A percentile compares a stretch with the other conserved stretches of the same genome.
Evolutionary conservation across 2,329 filamentous ascomycete genomes (phyloP).

Genomic region (Aspergillus sergii): DNA sequence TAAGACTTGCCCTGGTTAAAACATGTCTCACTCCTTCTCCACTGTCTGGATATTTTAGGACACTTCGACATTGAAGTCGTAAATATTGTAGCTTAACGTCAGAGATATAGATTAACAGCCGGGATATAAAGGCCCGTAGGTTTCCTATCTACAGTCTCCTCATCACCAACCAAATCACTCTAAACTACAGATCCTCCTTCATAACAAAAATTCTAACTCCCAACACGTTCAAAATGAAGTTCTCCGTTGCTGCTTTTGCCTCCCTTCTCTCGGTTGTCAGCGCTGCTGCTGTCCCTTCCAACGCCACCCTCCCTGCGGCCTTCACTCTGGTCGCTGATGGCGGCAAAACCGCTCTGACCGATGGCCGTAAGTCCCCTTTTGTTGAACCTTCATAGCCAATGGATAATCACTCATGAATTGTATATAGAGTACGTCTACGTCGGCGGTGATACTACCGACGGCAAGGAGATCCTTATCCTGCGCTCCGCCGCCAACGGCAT

Average conservation of each 20-base stretch:
- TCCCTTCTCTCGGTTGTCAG: slow-evolving; percentile 25
- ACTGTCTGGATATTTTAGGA: neutral
- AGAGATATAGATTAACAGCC: neutral
- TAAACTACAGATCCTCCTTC: neutral
- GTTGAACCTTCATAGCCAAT: too few species aligned
- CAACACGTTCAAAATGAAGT: slow-evolving; percentile 27
- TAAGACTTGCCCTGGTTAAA: neutral
- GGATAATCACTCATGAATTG: neutral
- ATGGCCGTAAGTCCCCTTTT: slow-evolving; percentile 25
- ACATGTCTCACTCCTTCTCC: neutral
- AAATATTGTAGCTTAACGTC: neutral
- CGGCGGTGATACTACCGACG: slow-evolving; percentile 21
- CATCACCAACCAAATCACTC: neutral
- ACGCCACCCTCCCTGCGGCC: slow-evolving; percentile 24
- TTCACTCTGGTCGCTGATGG: slow-evolving; percentile 33
- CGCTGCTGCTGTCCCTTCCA: slow-evolving; percentile 12
- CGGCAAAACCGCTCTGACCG: slow-evolving; percentile 27
- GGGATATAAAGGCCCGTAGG: neutral
- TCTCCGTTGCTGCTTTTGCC: slow-evolving; percentile 28
- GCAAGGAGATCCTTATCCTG: slow-evolving; percentile 31
- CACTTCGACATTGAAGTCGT: neutral
- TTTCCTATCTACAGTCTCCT: neutral
- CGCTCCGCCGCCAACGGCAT: slow-evolving; percentile 21
- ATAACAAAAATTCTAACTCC: neutral
- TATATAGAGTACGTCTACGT: slow-evolving; percentile 25